Base-by-base conservation (phyloP, 495 filamentous ascomycete genomes). In the Penicillium desertorum region DNA sequence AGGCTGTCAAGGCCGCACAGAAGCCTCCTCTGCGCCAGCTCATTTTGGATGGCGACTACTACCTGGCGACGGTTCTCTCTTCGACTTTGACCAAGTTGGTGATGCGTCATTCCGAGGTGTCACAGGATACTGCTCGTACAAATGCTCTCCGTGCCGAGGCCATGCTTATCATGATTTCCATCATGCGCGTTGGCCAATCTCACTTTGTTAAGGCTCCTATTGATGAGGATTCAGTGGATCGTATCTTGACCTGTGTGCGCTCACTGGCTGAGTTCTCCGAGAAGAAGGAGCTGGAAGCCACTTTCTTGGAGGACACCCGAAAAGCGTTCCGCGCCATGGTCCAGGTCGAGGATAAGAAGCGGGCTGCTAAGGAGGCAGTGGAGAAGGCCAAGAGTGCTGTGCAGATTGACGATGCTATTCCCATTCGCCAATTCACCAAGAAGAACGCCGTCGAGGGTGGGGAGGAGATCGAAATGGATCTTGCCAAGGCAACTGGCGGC, bases 81-180 rank as follows among this genome's bases (percentile, higher is more conserved):
- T 91, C 92, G 8, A 96, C 95, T 2, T 82, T 99, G 56, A 97
- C 94, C 9, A 99, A 99, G 71, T 80, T 99, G 46, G 95, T 98
- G 55, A 98, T 99, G 92, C 89, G 95, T 39, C 92, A 99, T 70
- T 88, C 92, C 4, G 92, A 98, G 72, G 92, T 97, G 57, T 96
- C 92, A 17, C 79, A 89, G 22, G 94, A 98, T 62, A 73, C 76
- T 25, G 88, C 89, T 30, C 88, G 95, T 19, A 98, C 92, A 14
- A 98, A 98, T 66, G 92, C 93, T 34, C 83, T 99, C 4, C 88
- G 90, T 23, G 94, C 94, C 4, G 95, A 99, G 74, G 95, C 95
- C 29, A 99, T 98, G 95, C 81, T 98, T 43, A 98, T 98, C 69
- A 96, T 98, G 92, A 96, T 98, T 61, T 96, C 92, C 19, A 94